A percentile compares a stretch with the other conserved stretches of the same genome.
Conservation (phyloP, 2,329 filamentous ascomycete genomes). For the Epichloe brachyelytri region DNA sequence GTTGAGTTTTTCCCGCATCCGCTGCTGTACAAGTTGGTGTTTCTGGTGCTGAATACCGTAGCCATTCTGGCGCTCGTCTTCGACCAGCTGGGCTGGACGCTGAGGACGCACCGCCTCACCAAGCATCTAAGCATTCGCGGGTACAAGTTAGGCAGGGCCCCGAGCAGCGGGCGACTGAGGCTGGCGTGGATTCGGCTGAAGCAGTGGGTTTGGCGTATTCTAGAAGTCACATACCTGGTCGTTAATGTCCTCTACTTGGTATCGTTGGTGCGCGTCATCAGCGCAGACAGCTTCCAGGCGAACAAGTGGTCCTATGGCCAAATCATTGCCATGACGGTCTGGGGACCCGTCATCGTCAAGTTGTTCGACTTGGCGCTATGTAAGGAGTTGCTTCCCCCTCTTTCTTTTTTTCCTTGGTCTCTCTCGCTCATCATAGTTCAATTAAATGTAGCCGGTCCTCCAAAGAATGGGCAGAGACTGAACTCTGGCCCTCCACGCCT, state of each 20-base stretch:
- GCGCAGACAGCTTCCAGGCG: slow-evolving; percentile 21
- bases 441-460: slow-evolving; percentile 19
- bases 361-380: slow-evolving; percentile 25
- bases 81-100: slow-evolving; percentile 24
- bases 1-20: slow-evolving; percentile 26
- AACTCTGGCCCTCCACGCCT: slow-evolving; percentile 25
- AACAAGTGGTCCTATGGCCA: slow-evolving; percentile 25
- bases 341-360: slow-evolving; percentile 27
- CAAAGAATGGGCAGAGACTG: slow-evolving; percentile 22
- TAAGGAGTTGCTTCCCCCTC: slow-evolving; percentile 9
- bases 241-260: slow-evolving; percentile 26
- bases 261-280: slow-evolving; percentile 23
- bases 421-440: no score
- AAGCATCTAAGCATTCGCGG: slow-evolving; percentile 18
- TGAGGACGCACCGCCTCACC: slow-evolving; percentile 21
- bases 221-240: slow-evolving; percentile 24
- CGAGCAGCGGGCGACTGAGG: slow-evolving; percentile 14
- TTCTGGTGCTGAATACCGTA: slow-evolving; percentile 22
- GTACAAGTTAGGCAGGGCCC: slow-evolving; percentile 20
- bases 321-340: slow-evolving; percentile 26
- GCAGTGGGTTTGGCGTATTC: slow-evolving; percentile 20
- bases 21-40: slow-evolving; percentile 24
- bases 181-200: slow-evolving; percentile 17
- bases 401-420: no score
- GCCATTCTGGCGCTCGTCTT: slow-evolving; percentile 21